Evolutionary conservation across 2,329 filamentous ascomycete species (phyloP).

Genomic region (Claviceps purpurea): DNA sequence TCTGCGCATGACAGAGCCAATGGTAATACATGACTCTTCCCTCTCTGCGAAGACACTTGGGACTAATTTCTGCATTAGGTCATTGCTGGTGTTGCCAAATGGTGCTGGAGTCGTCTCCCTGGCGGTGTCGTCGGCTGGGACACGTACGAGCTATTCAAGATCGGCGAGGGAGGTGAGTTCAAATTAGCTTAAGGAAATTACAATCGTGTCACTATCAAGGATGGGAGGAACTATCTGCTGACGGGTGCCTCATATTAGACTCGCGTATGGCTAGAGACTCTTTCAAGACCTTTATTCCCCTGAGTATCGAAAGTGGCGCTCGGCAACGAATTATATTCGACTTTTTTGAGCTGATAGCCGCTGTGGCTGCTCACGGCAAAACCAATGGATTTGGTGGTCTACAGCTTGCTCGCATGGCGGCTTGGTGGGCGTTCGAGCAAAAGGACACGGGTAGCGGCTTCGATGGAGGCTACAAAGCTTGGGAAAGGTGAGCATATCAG

Average conservation of each 20-base stretch:
- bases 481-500: slow-evolving; percentile 43
- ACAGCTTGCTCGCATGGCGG: slow-evolving; percentile 87
- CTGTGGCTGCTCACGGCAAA: slow-evolving; percentile 86
- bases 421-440: slow-evolving; percentile 98
- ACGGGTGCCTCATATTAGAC: slow-evolving; percentile 38
- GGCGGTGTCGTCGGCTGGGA: slow-evolving; percentile 95
- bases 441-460: slow-evolving; percentile 80
- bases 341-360: slow-evolving; percentile 87
- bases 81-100: slow-evolving; percentile 86
- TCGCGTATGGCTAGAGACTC: slow-evolving; percentile 84
- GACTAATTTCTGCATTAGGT: slow-evolving; percentile 42
- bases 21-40: slow-evolving; percentile 47
- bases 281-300: slow-evolving; percentile 90
- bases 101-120: slow-evolving; percentile 91
- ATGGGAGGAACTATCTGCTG: neutral
- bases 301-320: slow-evolving; percentile 79
- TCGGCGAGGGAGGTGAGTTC: slow-evolving; percentile 71
- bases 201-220: too few species aligned
- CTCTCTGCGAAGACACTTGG: neutral
- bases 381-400: slow-evolving; percentile 83
- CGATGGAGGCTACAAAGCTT: slow-evolving; percentile 83
- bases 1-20: slow-evolving; percentile 81
- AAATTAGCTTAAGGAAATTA: neutral
- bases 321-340: slow-evolving; percentile 84
- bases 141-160: slow-evolving; percentile 88